Evolutionary conservation across 495 filamentous ascomycete genomes (phyloP).

Genomic region (Aspergillus haitiensis): DNA sequence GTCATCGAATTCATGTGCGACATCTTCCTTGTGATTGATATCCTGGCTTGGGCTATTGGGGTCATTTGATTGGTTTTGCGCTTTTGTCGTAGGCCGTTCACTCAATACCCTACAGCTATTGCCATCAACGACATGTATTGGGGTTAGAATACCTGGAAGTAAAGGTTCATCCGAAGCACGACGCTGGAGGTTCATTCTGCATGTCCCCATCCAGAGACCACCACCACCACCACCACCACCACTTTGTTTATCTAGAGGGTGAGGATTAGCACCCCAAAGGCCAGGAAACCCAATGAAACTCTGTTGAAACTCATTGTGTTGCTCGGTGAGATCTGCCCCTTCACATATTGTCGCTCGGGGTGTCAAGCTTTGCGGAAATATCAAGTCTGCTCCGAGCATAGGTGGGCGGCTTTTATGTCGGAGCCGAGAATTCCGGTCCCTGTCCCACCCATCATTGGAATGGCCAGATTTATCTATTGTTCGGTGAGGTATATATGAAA

Average conservation of each 20-base stretch:
- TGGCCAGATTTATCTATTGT: slow-evolving; percentile 27
- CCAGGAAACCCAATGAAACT: slow-evolving; percentile 33
- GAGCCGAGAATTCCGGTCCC: slow-evolving; percentile 49
- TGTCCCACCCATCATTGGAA: slow-evolving; percentile 40
- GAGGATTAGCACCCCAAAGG: slow-evolving; percentile 42
- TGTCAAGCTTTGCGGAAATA: slow-evolving; percentile 73
- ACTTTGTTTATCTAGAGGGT: slow-evolving; percentile 31
- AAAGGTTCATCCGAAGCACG: slow-evolving; percentile 10
- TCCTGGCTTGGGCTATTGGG: background rate
- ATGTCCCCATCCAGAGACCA: slow-evolving; percentile 70
- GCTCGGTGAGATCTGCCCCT: slow-evolving; percentile 50
- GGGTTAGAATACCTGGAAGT: slow-evolving; percentile 22
- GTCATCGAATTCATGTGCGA: slow-evolving; percentile 64
- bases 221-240: slow-evolving; percentile 45
- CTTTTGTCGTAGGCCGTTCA: background rate
- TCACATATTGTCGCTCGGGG: slow-evolving; percentile 81
- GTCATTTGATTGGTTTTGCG: background rate
- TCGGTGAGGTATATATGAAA: slow-evolving; percentile 22
- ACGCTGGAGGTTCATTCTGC: slow-evolving; percentile 27
- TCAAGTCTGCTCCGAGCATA: slow-evolving; percentile 77
- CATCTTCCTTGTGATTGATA: background rate
- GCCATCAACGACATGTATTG: slow-evolving; percentile 9
- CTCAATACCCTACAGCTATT: background rate
- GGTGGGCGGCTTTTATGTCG: slow-evolving; percentile 64
- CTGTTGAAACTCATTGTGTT: slow-evolving; percentile 39